Evolutionary conservation across 495 filamentous ascomycete genomes (phyloP).

Genomic region (Glarea lozoyensis): DNA sequence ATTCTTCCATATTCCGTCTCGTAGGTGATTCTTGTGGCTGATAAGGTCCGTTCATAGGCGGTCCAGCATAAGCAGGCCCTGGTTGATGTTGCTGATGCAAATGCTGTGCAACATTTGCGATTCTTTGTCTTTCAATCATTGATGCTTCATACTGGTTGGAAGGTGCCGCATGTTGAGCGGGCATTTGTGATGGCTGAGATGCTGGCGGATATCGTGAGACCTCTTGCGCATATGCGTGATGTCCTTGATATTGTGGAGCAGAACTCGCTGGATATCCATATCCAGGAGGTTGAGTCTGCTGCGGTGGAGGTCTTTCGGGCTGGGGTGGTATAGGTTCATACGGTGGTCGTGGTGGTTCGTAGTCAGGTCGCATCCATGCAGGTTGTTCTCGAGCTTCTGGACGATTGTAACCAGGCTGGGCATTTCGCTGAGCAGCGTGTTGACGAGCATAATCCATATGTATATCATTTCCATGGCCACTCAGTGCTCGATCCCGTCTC

Average conservation of each 20-base stretch:
- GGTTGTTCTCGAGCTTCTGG: slow-evolving; percentile 16
- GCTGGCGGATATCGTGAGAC: slow-evolving; percentile 22
- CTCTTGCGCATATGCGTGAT: slow-evolving; percentile 15
- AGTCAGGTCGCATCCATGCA: slow-evolving; percentile 16
- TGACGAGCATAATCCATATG: slow-evolving; percentile 18
- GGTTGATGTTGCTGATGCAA: slow-evolving; percentile 18
- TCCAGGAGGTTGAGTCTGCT: slow-evolving; percentile 18
- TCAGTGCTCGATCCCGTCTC: slow-evolving; percentile 18
- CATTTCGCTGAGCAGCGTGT: slow-evolving; percentile 14
- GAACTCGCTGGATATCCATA: slow-evolving; percentile 34
- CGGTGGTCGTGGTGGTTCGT: slow-evolving; percentile 11
- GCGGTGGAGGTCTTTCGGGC: slow-evolving; percentile 23
- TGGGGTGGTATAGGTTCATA: slow-evolving; percentile 24
- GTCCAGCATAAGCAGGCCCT: slow-evolving; percentile 6
- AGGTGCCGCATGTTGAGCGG: slow-evolving; percentile 27
- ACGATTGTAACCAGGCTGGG: slow-evolving; percentile 14
- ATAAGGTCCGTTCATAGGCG: slow-evolving; percentile 18
- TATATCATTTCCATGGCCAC: slow-evolving; percentile 16
- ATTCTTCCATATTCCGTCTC: slow-evolving; percentile 47
- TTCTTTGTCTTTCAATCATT: slow-evolving; percentile 18
- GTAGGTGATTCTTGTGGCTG: slow-evolving; percentile 42
- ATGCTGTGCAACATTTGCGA: slow-evolving; percentile 23
- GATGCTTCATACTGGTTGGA: slow-evolving; percentile 25
- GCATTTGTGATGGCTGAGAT: slow-evolving; percentile 38
- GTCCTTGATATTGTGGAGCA: slow-evolving; percentile 22